Evolutionary conservation across 1,139 yeast species (phyloP).

Genomic region (Kodamaea sp.): DNA sequence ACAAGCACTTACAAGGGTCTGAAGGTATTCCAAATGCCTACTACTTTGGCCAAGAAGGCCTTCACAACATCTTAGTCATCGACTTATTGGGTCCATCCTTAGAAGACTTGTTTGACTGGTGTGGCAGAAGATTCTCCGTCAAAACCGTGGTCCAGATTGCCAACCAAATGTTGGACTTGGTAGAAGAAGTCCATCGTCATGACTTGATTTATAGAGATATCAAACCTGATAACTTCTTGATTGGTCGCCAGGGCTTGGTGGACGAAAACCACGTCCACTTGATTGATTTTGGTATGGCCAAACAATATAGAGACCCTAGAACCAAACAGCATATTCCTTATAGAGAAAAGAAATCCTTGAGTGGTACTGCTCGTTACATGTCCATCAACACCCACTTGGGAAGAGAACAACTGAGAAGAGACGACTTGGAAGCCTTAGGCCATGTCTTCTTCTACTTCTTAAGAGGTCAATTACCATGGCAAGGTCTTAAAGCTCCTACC

Average conservation of each 20-base stretch:
- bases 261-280: slow-evolving; percentile 59
- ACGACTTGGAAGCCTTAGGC: slow-evolving; percentile 92
- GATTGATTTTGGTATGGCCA: slow-evolving; percentile 96
- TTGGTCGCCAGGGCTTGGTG: slow-evolving; percentile 67
- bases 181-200: slow-evolving; percentile 85
- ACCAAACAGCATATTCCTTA: slow-evolving; percentile 96
- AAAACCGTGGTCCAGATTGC: slow-evolving; percentile 92
- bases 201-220: slow-evolving; percentile 92
- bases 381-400: slow-evolving; percentile 97
- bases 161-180: slow-evolving; percentile 85
- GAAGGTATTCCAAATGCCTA: slow-evolving; percentile 92
- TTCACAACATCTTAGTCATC: slow-evolving; percentile 89
- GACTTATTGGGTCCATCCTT: slow-evolving; percentile 93
- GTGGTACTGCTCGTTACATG: slow-evolving; percentile 98
- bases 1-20: slow-evolving; percentile 77
- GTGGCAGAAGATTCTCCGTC: slow-evolving; percentile 84
- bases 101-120: slow-evolving; percentile 97
- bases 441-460: slow-evolving; percentile 93
- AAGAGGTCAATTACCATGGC: slow-evolving; percentile 97
- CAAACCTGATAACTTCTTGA: slow-evolving; percentile 92
- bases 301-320: slow-evolving; percentile 93
- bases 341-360: slow-evolving; percentile 87
- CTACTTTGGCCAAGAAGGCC: slow-evolving; percentile 97
- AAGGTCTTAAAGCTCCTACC: slow-evolving; percentile 96
- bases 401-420: slow-evolving; percentile 93